Percentiles rank a stretch among this genome's conserved stretches.
These are phyloP conservation scores for Lentinus tigrinus DNA, from an alignment of 768 basidiomycete genomes.

Conservation along the genomic window DNA sequence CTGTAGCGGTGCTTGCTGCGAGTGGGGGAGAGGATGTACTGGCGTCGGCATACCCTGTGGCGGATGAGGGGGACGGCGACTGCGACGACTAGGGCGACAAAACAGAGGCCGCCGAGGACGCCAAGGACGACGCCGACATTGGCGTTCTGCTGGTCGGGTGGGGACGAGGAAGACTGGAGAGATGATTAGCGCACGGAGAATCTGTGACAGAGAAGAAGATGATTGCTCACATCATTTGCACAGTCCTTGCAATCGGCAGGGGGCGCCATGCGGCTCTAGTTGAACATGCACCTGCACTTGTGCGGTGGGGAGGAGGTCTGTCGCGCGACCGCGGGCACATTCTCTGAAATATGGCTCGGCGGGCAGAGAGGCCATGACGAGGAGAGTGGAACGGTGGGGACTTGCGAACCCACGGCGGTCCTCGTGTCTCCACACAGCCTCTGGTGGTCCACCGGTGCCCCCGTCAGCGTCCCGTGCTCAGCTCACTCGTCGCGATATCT, in stretches of 20 bases:
- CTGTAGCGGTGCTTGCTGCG: background rate
- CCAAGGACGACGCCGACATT: constrained; percentile 6
- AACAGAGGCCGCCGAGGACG: constrained; percentile 7
- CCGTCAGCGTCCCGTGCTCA: no score
- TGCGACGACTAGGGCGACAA: constrained; percentile 4
- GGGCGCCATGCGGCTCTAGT: background rate
- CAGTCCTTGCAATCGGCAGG: constrained; percentile 5
- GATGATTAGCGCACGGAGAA: constrained; percentile 9
- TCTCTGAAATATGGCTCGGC: background rate
- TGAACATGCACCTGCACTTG: no score
- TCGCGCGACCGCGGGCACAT: background rate
- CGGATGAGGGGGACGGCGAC: constrained; percentile 6
- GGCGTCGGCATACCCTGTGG: background rate
- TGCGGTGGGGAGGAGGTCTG: background rate
- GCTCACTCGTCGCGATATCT: no score
- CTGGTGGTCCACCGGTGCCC: no score
- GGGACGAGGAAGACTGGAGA: background rate
- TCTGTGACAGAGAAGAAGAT: background rate
- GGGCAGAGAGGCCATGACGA: background rate
- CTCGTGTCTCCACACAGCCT: background rate
- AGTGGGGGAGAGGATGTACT: background rate
- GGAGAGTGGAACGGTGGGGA: background rate
- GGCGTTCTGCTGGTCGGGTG: background rate
- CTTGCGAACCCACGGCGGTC: background rate
- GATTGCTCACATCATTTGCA: background rate